Evolutionary conservation across 73 alveolate species (phyloP).

Genomic region (Durusdinium trenchii): DNA sequence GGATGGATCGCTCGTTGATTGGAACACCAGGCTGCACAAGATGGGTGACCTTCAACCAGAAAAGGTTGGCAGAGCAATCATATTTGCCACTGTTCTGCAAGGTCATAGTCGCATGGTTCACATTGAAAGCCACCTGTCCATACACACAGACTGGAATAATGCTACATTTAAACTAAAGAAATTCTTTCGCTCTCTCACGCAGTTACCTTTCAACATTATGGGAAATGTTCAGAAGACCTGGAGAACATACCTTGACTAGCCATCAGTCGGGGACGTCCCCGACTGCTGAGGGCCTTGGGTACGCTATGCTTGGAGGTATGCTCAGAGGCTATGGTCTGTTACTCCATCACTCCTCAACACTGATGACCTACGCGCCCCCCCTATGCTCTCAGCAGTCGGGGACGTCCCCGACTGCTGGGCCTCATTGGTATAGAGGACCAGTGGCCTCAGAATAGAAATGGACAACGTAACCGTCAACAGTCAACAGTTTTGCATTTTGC

Average conservation of each 20-base stretch:
- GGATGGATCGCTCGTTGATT: not conserved
- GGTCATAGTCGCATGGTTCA: not conserved
- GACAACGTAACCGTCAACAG: too few species aligned
- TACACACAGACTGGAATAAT: too few species aligned
- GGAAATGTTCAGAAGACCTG: too few species aligned
- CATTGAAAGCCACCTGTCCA: not conserved
- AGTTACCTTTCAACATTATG: too few species aligned
- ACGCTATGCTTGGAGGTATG: not conserved
- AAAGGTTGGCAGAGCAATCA: not conserved
- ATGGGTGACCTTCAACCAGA: conserved; percentile 16
- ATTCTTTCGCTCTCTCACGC: too few species aligned
- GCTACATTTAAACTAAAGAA: too few species aligned
- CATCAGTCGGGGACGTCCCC: conserved; percentile 19
- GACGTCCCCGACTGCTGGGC: not conserved
- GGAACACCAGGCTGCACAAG: not conserved
- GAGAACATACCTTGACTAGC: not conserved
- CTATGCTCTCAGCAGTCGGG: not conserved
- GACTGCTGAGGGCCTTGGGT: not conserved
- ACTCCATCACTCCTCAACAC: not conserved
- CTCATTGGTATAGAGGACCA: not conserved
- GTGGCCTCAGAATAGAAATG: not conserved
- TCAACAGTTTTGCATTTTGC: too few species aligned
- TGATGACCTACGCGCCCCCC: not conserved
- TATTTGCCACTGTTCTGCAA: not conserved
- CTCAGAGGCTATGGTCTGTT: not conserved